Conservation (phyloP, 2,329 filamentous ascomycete genomes). For the Tolypocladium inflatum region DNA sequence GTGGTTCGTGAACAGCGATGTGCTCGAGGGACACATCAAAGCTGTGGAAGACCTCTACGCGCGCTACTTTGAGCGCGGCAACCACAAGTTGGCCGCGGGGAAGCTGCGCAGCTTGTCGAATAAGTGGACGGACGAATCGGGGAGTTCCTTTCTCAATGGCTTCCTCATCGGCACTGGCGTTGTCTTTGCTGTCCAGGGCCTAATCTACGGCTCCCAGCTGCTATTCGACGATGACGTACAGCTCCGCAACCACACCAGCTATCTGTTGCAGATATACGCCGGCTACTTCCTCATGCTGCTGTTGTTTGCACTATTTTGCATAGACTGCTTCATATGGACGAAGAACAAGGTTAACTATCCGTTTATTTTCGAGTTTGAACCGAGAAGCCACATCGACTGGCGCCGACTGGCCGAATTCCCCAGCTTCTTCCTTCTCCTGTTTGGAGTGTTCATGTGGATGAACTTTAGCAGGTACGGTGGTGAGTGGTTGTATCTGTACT, state of each 20-base stretch:
- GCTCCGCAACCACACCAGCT: slow-evolving; percentile 47
- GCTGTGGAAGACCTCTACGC: slow-evolving; percentile 87
- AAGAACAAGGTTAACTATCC: slow-evolving; percentile 85
- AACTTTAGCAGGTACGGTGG: slow-evolving; percentile 69
- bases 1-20: slow-evolving; percentile 85
- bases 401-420: slow-evolving; percentile 79
- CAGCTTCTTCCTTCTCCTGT: slow-evolving; percentile 67
- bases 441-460: slow-evolving; percentile 78
- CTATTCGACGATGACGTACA: slow-evolving; percentile 37
- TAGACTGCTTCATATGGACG: slow-evolving; percentile 78
- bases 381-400: slow-evolving; percentile 80
- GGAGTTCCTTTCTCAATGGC: slow-evolving; percentile 50
- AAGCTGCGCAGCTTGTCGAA: slow-evolving; percentile 70
- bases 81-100: slow-evolving; percentile 80
- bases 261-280: slow-evolving; percentile 80
- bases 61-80: slow-evolving; percentile 87
- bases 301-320: slow-evolving; percentile 73
- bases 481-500: slow-evolving; percentile 69
- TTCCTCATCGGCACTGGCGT: slow-evolving; percentile 59
- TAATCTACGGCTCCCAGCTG: slow-evolving; percentile 50
- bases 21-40: slow-evolving; percentile 70
- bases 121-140: slow-evolving; percentile 46
- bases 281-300: slow-evolving; percentile 83
- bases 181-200: slow-evolving; percentile 57
- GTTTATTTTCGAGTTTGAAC: slow-evolving; percentile 95